phyloP scores from a whole-genome alignment of 2,329 filamentous ascomycete genomes.

The Talaromyces amestolkiae region DNA sequence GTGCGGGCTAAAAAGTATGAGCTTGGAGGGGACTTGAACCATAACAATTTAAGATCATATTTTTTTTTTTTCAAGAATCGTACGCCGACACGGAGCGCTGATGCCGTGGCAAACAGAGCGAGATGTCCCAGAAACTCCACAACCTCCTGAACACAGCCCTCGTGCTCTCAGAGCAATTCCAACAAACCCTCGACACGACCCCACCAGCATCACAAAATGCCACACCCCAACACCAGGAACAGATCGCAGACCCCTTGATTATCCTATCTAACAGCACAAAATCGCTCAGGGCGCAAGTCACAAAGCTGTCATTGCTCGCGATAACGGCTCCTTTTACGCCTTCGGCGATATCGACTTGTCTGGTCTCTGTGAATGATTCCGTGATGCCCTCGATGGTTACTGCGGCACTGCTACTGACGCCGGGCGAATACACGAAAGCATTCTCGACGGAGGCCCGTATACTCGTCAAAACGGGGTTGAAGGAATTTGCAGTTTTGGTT shows the following conservation, averaged over 20 bases:
- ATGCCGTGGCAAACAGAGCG: background rate
- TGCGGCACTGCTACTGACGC: slow-evolving; percentile 64
- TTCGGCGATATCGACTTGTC: slow-evolving; percentile 66
- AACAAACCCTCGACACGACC: slow-evolving; percentile 33
- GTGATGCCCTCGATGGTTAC: slow-evolving; percentile 74
- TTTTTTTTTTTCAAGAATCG: no score
- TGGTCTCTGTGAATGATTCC: slow-evolving; percentile 68
- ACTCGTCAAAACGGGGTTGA: slow-evolving; percentile 59
- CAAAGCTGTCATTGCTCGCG: slow-evolving; percentile 81
- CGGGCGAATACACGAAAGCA: slow-evolving; percentile 60
- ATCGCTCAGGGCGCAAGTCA: slow-evolving; percentile 76
- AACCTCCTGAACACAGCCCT: slow-evolving; percentile 34
- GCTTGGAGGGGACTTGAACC: background rate
- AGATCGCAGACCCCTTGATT: slow-evolving; percentile 42
- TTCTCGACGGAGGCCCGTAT: slow-evolving; percentile 64
- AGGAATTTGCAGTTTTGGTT: slow-evolving; percentile 62
- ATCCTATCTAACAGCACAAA: slow-evolving; percentile 70
- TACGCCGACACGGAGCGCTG: background rate
- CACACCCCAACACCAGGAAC: background rate
- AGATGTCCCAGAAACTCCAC: slow-evolving; percentile 34
- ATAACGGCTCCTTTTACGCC: slow-evolving; percentile 85
- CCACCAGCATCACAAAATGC: slow-evolving; percentile 7
- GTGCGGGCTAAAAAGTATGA: background rate
- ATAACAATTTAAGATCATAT: no score
- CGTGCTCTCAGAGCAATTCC: slow-evolving; percentile 41